Evolutionary conservation across 352 stramenopile species (phyloP).

Genomic region (Globisporangium radiosum): DNA sequence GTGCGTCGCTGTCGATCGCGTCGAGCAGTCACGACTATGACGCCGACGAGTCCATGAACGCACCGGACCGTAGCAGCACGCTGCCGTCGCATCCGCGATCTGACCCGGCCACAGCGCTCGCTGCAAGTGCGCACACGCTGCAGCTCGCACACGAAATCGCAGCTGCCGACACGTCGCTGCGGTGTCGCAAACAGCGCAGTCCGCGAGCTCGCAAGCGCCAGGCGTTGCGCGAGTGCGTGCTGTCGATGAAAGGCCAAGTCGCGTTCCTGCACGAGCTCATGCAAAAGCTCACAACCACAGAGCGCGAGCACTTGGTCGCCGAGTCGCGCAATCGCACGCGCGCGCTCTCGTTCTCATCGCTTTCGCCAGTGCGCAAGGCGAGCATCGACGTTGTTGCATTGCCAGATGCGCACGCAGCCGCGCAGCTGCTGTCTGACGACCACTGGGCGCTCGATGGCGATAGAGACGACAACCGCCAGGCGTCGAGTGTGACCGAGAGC

Average conservation of each 20-base stretch:
- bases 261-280: conserved; percentile 13
- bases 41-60: conserved; percentile 1
- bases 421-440: conserved; percentile 7
- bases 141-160: not conserved
- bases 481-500: not conserved
- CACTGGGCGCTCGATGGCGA: conserved; percentile 6
- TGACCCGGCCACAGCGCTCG: not conserved
- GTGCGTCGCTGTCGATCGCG: not conserved
- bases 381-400: conserved; percentile 4
- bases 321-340: not conserved
- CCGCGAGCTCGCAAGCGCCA: conserved; percentile 7
- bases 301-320: not conserved
- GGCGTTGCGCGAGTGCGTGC: conserved; percentile 9
- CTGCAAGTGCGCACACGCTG: not conserved
- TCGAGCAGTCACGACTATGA: conserved; percentile 1
- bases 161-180: not conserved
- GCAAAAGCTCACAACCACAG: conserved; percentile 1
- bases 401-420: conserved; percentile 2
- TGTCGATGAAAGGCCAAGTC: conserved; percentile 17
- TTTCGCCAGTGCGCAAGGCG: conserved; percentile 11
- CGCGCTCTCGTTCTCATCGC: conserved; percentile 8
- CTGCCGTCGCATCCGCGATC: not conserved
- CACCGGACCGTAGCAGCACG: not conserved
- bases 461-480: not conserved
- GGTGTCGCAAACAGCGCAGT: conserved; percentile 5